Conservation (phyloP, 1,139 yeast genomes). For the Hanseniaspora sp. region DNA sequence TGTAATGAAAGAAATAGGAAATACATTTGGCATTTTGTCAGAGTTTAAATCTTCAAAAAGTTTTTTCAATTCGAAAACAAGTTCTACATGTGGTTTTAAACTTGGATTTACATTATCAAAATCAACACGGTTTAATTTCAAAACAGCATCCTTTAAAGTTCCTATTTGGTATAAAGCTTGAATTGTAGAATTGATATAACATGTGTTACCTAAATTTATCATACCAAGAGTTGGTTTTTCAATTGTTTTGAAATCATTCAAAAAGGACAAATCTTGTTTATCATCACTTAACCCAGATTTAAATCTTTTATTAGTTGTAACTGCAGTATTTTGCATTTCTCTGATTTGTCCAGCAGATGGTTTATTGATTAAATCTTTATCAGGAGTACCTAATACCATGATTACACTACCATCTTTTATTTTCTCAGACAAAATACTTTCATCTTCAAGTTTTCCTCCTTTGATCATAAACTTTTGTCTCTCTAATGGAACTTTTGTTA, state of each 20-base stretch:
- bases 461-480: constrained; percentile 84
- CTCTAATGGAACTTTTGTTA: constrained; percentile 71
- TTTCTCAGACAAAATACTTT: constrained; percentile 34
- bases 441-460: constrained; percentile 78
- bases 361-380: constrained; percentile 48
- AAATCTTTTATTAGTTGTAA: constrained; percentile 4
- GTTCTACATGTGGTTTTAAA: constrained; percentile 30
- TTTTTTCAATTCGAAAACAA: constrained; percentile 32
- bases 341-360: constrained; percentile 58
- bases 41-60: constrained; percentile 34
- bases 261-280: constrained; percentile 22
- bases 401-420: constrained; percentile 58
- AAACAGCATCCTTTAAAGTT: constrained; percentile 25
- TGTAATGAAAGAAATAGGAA: constrained; percentile 56
- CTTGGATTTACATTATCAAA: constrained; percentile 22
- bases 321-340: constrained; percentile 21
- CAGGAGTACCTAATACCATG: constrained; percentile 90
- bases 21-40: constrained; percentile 37
- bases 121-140: constrained; percentile 24
- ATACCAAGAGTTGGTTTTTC: constrained; percentile 63
- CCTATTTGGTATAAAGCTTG: constrained; percentile 63
- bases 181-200: constrained; percentile 81
- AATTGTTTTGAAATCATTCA: constrained; percentile 22
- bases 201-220: constrained; percentile 83
- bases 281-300: constrained; percentile 18